These are phyloP conservation scores for Diaporthe ilicicola DNA, from an alignment of 2,329 filamentous ascomycete species.

Conservation along the genomic window DNA sequence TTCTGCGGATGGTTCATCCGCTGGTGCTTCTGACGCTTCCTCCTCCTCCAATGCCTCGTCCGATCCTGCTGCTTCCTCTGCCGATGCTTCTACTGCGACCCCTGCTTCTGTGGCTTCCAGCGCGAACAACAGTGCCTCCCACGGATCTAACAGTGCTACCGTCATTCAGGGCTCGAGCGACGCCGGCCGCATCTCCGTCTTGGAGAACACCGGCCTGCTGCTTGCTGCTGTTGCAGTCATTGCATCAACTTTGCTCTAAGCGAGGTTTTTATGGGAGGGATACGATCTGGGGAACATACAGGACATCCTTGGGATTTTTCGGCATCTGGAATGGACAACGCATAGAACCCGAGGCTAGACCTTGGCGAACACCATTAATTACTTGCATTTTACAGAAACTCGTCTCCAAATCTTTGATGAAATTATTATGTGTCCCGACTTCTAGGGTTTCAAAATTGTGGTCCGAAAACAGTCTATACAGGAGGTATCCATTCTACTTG, in stretches of 20 bases:
- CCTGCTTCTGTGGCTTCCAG: slow-evolving; percentile 14
- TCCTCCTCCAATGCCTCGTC: neutral
- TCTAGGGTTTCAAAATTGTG: fast-evolving
- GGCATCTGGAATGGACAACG: slow-evolving; percentile 14
- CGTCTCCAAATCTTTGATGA: too few species aligned
- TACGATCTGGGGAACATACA: neutral
- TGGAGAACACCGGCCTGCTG: slow-evolving; percentile 8
- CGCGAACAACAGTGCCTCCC: slow-evolving; percentile 13
- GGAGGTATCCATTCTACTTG: neutral
- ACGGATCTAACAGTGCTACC: slow-evolving; percentile 16
- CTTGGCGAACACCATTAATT: slow-evolving; percentile 1
- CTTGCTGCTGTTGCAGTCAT: slow-evolving; percentile 19
- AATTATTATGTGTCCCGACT: too few species aligned
- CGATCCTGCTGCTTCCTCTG: neutral
- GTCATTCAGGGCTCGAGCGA: slow-evolving; percentile 11
- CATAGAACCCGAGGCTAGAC: slow-evolving; percentile 20
- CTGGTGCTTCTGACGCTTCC: slow-evolving; percentile 3
- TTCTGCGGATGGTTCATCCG: neutral
- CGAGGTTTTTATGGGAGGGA: neutral
- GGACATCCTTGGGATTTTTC: neutral
- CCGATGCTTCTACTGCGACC: neutral
- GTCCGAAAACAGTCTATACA: neutral
- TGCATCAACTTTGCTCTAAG: slow-evolving; percentile 4
- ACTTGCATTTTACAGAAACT: neutral
- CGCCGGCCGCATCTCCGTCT: neutral